These are phyloP conservation scores for Spatholobus suberectus DNA, from an alignment of 306 rosid genomes.

Conservation along the genomic window DNA sequence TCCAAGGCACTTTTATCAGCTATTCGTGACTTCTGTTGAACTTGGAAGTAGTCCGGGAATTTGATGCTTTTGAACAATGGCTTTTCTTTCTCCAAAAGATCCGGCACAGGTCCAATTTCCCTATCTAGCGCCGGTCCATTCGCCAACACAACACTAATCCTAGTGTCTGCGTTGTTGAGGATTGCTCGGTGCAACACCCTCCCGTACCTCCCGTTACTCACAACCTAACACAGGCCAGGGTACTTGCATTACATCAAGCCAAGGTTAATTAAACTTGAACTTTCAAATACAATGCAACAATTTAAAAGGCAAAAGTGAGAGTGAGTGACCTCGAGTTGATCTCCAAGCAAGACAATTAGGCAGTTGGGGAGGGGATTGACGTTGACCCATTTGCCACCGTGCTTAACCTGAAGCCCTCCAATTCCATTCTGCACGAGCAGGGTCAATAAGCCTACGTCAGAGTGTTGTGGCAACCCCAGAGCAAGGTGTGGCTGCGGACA, in stretches of 20 bases:
- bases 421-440: conserved; percentile 60
- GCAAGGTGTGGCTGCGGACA: conserved; percentile 77
- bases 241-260: no score
- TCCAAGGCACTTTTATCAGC: conserved; percentile 29
- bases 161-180: conserved; percentile 49
- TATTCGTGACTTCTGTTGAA: conserved; percentile 40
- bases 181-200: conserved; percentile 54
- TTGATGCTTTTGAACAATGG: conserved; percentile 40
- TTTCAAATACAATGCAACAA: no score
- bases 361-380: conserved; percentile 55
- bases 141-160: conserved; percentile 48
- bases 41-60: conserved; percentile 39
- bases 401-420: conserved; percentile 71
- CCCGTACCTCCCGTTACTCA: conserved; percentile 57
- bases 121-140: conserved; percentile 54
- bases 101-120: conserved; percentile 38
- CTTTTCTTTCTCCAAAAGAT: conserved; percentile 45
- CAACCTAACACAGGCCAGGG: no score
- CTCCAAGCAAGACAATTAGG: conserved; percentile 55
- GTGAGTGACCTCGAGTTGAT: conserved; percentile 70
- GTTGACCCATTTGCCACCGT: conserved; percentile 63
- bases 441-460: conserved; percentile 63
- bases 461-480: conserved; percentile 69
- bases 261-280: no score
- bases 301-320: neutral